Conservation (phyloP, 352 stramenopile genomes). For the Globisporangium cederbergense region DNA sequence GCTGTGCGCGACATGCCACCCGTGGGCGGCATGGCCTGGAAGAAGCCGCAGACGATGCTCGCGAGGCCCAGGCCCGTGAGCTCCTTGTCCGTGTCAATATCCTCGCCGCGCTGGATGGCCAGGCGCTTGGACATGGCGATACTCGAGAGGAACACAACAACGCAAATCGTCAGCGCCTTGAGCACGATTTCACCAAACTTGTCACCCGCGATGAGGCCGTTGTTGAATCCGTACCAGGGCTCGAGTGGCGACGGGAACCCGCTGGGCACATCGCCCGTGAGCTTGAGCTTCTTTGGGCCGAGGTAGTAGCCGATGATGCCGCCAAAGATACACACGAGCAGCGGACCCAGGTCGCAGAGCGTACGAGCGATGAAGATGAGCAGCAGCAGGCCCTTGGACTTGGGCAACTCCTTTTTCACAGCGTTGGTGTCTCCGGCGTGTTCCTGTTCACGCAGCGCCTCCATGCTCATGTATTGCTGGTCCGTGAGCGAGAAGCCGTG, state of each 20-base stretch:
- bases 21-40: constrained; percentile 76
- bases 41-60: constrained; percentile 83
- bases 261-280: constrained; percentile 61
- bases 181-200: constrained; percentile 48
- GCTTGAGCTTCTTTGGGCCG: constrained; percentile 55
- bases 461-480: constrained; percentile 41
- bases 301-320: constrained; percentile 47
- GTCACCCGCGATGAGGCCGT: constrained; percentile 33
- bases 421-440: constrained; percentile 1
- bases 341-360: constrained; percentile 52
- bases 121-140: constrained; percentile 87
- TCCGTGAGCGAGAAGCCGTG: constrained; percentile 39
- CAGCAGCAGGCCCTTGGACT: constrained; percentile 19
- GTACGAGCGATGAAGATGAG: constrained; percentile 35
- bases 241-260: constrained; percentile 48
- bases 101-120: constrained; percentile 59
- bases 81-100: constrained; percentile 75
- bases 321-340: constrained; percentile 69
- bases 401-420: constrained; percentile 13
- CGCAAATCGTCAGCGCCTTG: constrained; percentile 55
- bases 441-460: constrained; percentile 13
- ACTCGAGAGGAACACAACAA: constrained; percentile 87
- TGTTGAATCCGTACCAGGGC: constrained; percentile 52
- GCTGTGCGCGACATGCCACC: constrained; percentile 84
- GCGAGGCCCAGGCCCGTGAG: constrained; percentile 83